A percentile compares a stretch with the other conserved stretches of the same genome.
phyloP scores from a whole-genome alignment of 495 filamentous ascomycete species.

The Aspergillus biplanus region DNA sequence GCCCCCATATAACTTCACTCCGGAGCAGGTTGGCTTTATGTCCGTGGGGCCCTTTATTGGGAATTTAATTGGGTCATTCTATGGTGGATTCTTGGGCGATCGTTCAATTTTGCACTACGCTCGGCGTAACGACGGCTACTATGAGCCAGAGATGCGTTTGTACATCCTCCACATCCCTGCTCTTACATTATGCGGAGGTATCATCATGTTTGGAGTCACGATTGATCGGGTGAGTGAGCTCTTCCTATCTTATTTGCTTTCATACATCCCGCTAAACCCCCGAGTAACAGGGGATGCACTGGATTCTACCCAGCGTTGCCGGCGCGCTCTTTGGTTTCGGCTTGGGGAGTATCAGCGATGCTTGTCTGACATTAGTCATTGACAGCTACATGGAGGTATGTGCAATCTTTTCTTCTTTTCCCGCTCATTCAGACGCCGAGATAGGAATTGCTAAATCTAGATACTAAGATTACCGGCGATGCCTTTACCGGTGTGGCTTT shows the following conservation, averaged over 20 bases:
- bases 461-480: slow-evolving; percentile 37
- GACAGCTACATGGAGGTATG: slow-evolving; percentile 41
- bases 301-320: slow-evolving; percentile 37
- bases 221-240: slow-evolving; percentile 29
- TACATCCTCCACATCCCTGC: slow-evolving; percentile 42
- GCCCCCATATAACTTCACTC: slow-evolving; percentile 47
- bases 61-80: slow-evolving; percentile 40
- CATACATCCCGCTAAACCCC: not conserved
- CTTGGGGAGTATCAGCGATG: slow-evolving; percentile 38
- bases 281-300: slow-evolving; percentile 37
- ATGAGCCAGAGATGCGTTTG: slow-evolving; percentile 49
- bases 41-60: slow-evolving; percentile 47
- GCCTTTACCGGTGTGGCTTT: slow-evolving; percentile 42
- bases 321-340: slow-evolving; percentile 43
- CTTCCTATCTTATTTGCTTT: not conserved
- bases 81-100: slow-evolving; percentile 45
- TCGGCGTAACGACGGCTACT: slow-evolving; percentile 43
- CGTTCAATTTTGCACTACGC: slow-evolving; percentile 42
- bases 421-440: not conserved
- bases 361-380: slow-evolving; percentile 39
- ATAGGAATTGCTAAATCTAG: not conserved
- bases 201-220: slow-evolving; percentile 43
- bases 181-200: slow-evolving; percentile 30
- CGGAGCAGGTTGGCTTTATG: slow-evolving; percentile 44
- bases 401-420: not conserved